phyloP scores from a whole-genome alignment of 2,329 filamentous ascomycete species.

The Clonostachys sp. region DNA sequence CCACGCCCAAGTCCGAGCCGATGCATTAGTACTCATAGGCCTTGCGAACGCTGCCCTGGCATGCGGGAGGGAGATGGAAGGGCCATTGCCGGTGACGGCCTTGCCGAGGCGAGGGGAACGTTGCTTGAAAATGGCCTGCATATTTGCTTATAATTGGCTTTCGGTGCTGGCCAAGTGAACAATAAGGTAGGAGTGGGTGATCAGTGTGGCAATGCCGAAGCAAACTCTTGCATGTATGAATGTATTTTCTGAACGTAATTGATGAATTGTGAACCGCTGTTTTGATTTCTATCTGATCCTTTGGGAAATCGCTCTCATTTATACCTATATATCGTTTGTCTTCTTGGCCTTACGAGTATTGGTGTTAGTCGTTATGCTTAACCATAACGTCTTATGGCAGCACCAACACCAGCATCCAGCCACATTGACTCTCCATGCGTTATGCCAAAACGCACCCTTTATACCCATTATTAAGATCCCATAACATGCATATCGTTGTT shows the following conservation, averaged over 20 bases:
- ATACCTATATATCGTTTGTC: too few relatives aligned
- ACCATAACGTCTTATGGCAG: neutral
- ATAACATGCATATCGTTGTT: neutral
- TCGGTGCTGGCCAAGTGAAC: neutral
- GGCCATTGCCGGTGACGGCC: constrained; percentile 7
- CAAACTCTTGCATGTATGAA: neutral
- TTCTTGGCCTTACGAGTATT: neutral
- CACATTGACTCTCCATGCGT: neutral
- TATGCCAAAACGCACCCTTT: neutral
- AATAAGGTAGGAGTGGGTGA: neutral
- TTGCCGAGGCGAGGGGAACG: constrained; percentile 6
- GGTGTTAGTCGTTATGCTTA: constrained; percentile 5
- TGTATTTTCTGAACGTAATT: neutral
- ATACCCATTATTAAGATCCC: neutral
- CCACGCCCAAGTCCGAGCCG: constrained; percentile 11
- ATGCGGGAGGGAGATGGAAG: constrained; percentile 11
- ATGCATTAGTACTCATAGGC: neutral
- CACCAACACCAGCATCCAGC: neutral
- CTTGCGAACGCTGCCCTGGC: neutral
- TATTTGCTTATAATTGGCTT: neutral
- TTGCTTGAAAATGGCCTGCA: constrained; percentile 7
- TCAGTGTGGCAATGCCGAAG: neutral
- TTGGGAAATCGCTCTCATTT: too few relatives aligned
- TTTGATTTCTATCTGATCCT: neutral
- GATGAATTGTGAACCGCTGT: neutral